phyloP scores from a whole-genome alignment of 2,329 filamentous ascomycete genomes.

The Fusarium mundagurra region DNA sequence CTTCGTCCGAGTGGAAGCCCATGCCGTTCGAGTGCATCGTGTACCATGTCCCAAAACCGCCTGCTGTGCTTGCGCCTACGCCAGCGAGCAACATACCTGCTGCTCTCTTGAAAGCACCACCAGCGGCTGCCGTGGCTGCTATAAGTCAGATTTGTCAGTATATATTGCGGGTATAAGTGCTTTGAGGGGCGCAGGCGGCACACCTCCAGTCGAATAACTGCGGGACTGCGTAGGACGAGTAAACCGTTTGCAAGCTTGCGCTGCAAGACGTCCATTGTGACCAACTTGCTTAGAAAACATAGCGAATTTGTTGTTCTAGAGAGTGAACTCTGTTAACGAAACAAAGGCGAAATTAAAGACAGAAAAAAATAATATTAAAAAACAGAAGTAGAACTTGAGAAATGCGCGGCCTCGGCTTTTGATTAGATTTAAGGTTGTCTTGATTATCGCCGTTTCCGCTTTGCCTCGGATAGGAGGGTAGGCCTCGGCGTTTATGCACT shows the following conservation, averaged over 20 bases:
- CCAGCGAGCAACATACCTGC: constrained; percentile 44
- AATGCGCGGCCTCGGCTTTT: constrained; percentile 18
- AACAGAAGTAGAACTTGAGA: neutral
- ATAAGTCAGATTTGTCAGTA: constrained; percentile 18
- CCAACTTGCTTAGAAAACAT: constrained; percentile 41
- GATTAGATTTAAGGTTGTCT: constrained; percentile 28
- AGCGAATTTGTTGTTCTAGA: neutral
- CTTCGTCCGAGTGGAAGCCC: constrained; percentile 67
- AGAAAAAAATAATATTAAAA: neutral
- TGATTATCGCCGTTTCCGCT: constrained; percentile 27
- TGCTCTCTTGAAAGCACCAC: constrained; percentile 37
- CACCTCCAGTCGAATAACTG: constrained; percentile 43
- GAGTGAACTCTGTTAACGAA: neutral
- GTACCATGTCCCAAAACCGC: constrained; percentile 51
- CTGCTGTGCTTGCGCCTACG: constrained; percentile 44
- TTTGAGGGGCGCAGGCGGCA: constrained; percentile 23
- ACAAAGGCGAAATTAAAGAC: neutral
- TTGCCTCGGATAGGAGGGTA: constrained; percentile 38
- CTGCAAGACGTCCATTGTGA: constrained; percentile 39
- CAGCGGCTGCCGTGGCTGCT: constrained; percentile 27
- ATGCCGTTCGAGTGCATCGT: constrained; percentile 48
- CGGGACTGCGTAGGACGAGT: constrained; percentile 32
- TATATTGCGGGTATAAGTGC: constrained; percentile 8
- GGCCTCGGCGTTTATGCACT: constrained; percentile 36
- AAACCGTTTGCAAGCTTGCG: constrained; percentile 37